Evolutionary conservation across 805 yeast species (phyloP).

Genomic region (Jamesozyma piceae): DNA sequence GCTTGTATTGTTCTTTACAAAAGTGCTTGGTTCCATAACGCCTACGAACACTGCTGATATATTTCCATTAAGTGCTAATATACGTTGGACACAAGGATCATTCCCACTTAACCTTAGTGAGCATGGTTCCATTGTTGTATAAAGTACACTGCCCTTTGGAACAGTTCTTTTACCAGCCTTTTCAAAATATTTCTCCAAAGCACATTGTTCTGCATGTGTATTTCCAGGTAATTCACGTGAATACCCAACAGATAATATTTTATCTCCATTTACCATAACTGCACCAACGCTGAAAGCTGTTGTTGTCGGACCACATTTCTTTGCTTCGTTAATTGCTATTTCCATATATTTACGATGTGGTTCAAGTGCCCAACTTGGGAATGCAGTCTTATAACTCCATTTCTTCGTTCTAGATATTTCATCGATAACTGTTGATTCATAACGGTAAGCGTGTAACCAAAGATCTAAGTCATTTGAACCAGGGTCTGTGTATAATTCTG

Average conservation of each 20-base stretch:
- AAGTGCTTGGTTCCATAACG: constrained; percentile 80
- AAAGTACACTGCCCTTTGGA: constrained; percentile 72
- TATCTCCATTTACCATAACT: constrained; percentile 53
- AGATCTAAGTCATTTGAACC: constrained; percentile 77
- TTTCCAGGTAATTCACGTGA: constrained; percentile 89
- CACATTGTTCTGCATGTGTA: constrained; percentile 97
- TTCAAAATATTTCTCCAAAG: constrained; percentile 60
- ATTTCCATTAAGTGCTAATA: constrained; percentile 39
- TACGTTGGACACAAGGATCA: constrained; percentile 75
- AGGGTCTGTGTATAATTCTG: constrained; percentile 76
- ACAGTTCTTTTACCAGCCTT: constrained; percentile 32
- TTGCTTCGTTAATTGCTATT: constrained; percentile 67
- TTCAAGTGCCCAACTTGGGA: constrained; percentile 75
- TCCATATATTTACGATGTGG: constrained; percentile 57
- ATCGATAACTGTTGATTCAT: constrained; percentile 43
- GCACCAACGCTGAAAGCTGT: constrained; percentile 96
- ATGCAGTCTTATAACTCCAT: constrained; percentile 69
- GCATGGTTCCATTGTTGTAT: constrained; percentile 98
- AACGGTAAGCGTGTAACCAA: constrained; percentile 86
- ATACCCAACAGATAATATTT: constrained; percentile 69
- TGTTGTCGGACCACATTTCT: constrained; percentile 67
- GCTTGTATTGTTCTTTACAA: constrained; percentile 66
- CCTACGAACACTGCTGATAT: constrained; percentile 83
- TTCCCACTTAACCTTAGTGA: constrained; percentile 83
- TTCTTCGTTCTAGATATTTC: constrained; percentile 22